Base-by-base conservation (phyloP, 495 filamentous ascomycete genomes). In the Talaromyces thailandensis region DNA sequence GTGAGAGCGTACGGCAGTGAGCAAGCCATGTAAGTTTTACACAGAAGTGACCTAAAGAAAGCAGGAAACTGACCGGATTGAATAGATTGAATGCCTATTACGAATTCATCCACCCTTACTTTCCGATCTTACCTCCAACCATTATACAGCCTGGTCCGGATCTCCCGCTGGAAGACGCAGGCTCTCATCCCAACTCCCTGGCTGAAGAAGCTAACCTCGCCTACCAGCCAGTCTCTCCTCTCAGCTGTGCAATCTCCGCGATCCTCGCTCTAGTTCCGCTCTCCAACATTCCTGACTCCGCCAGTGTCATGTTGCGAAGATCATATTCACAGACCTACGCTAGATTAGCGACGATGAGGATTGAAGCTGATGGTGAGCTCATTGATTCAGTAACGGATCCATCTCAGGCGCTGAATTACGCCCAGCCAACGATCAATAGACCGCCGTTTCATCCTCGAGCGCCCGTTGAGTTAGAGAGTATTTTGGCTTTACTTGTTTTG, bases 31-130 rank as follows among this genome's bases (percentile, higher is more conserved):
- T 78, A 64, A 56, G 75, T 70, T 12, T 23, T 29, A 2, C 18
- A 23, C 6, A 45, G 6, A 35, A 57, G 26, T 35, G 14, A 6
- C 23, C 21, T 35, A 48, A 60, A 18, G 56, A 16, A 21, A 48
- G 43, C 43, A 23, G 43, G 35, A 21, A 6, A 23, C 25, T 58
- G 29, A 35, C 31, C 9, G 8, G 12, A 18, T 55, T 11, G 51
- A 6, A 31, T 63, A 86, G 84, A 66, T 69, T 86, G 58, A 81
- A 81, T 58, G 84, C 82, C 25, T 85, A 85, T 65, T 86, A 85
- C 64, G 79, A 82, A 28, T 85, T 80, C 66, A 82, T 85, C 48
- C 82, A 86, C 68, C 67, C 71, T 18, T 85, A 82, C 67, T 83
- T 86, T 56, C 83, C 84, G 4, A 81, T 86, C 56, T 65, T 86